These are phyloP conservation scores for Arachnomyces sp. DNA, from an alignment of 2,329 filamentous ascomycete genomes.

Conservation along the genomic window DNA sequence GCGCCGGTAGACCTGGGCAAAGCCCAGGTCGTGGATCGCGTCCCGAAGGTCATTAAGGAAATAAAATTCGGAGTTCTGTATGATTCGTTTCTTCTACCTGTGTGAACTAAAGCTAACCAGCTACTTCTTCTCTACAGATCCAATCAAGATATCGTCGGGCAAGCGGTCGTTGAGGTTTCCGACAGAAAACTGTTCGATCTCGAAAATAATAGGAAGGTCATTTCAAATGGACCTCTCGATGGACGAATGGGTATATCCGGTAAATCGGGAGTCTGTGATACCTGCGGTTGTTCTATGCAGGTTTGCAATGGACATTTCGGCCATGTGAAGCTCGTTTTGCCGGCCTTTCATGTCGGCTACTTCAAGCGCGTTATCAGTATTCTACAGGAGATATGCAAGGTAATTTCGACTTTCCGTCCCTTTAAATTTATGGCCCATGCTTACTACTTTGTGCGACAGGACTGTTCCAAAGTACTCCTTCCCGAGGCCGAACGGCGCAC, in stretches of 20 bases:
- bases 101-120: slow-evolving; percentile 1
- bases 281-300: slow-evolving; percentile 72
- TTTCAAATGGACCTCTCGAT: slow-evolving; percentile 79
- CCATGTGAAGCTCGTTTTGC: slow-evolving; percentile 80
- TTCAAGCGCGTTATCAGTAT: slow-evolving; percentile 88
- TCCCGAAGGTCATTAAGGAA: slow-evolving; percentile 85
- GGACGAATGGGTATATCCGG: slow-evolving; percentile 80
- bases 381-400: slow-evolving; percentile 91
- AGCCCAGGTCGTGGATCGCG: slow-evolving; percentile 80
- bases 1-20: slow-evolving; percentile 52
- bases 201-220: slow-evolving; percentile 66
- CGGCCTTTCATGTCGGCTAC: slow-evolving; percentile 93
- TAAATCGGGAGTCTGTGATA: slow-evolving; percentile 71
- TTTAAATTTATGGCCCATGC: slow-evolving; percentile 4
- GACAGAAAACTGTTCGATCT: slow-evolving; percentile 90
- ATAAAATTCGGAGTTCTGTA: slow-evolving; percentile 92
- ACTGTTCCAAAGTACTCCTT: slow-evolving; percentile 77
- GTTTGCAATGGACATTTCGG: slow-evolving; percentile 94
- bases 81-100: slow-evolving; percentile 18
- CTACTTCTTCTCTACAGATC: slow-evolving; percentile 49
- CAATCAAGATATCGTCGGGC: slow-evolving; percentile 88
- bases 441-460: slow-evolving; percentile 33
- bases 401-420: slow-evolving; percentile 19
- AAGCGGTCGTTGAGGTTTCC: slow-evolving; percentile 91
- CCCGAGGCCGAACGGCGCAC: slow-evolving; percentile 69